Conservation (phyloP, 345 rosid genomes). For the Cochlearia excelsa region DNA sequence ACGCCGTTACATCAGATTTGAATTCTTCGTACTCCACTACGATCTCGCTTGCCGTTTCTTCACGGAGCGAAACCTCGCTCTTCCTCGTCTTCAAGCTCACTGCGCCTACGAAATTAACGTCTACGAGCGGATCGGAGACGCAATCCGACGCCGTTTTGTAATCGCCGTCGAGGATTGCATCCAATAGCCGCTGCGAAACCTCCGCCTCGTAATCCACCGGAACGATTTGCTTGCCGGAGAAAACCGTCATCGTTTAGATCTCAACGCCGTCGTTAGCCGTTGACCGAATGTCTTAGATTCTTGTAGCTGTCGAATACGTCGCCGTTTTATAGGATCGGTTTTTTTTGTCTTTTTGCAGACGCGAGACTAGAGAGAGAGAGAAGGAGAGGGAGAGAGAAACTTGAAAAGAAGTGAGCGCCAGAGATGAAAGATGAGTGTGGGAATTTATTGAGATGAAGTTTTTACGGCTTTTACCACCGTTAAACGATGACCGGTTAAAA, state of each 20-base stretch:
- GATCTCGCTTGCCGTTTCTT: conserved; percentile 63
- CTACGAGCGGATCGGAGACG: conserved; percentile 66
- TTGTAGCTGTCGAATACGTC: conserved; percentile 16
- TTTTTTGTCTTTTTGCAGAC: conserved; percentile 29
- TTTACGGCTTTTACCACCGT: conserved; percentile 27
- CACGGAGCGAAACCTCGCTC: conserved; percentile 63
- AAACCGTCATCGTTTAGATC: conserved; percentile 57
- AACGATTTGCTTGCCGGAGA: conserved; percentile 84
- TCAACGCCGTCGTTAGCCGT: conserved; percentile 13
- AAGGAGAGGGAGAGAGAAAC: conserved; percentile 34
- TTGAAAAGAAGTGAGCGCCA: conserved; percentile 64
- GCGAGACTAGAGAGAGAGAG: conserved; percentile 42
- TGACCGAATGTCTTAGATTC: conserved; percentile 16
- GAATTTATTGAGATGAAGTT: conserved; percentile 38
- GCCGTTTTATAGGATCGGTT: conserved; percentile 17
- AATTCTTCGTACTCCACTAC: conserved; percentile 72
- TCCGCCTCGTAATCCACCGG: conserved; percentile 87
- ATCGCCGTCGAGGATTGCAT: conserved; percentile 67
- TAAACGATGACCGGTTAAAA: not conserved
- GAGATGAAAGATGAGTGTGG: conserved; percentile 31
- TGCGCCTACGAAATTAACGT: conserved; percentile 84
- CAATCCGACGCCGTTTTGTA: conserved; percentile 55
- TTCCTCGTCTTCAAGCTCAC: conserved; percentile 66
- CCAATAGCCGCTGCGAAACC: conserved; percentile 80
- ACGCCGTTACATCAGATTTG: conserved; percentile 86